Percentiles rank a stretch among this genome's conserved stretches.
Evolutionary conservation across 2,329 filamentous ascomycete species (phyloP).

Genomic region (Nemania sp.): DNA sequence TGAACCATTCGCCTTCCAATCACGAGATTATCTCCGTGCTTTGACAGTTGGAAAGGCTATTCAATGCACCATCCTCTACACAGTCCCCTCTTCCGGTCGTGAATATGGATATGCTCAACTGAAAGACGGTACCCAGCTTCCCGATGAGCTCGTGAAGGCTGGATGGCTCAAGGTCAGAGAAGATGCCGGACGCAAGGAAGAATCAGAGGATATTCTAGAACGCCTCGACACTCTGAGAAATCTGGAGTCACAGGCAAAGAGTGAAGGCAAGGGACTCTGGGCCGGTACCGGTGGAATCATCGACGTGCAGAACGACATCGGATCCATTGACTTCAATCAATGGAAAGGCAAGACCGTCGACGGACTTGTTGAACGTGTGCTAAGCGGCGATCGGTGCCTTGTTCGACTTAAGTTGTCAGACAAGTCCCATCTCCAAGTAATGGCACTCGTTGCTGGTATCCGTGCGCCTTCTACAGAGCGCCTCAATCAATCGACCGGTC

Average conservation of each 20-base stretch:
- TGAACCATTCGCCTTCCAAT: conserved; percentile 92
- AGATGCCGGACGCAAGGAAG: conserved; percentile 91
- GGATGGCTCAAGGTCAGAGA: conserved; percentile 95
- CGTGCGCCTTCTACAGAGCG: conserved; percentile 91
- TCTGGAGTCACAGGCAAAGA: conserved; percentile 81
- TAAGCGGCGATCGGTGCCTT: conserved; percentile 91
- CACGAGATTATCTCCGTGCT: conserved; percentile 90
- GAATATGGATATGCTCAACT: conserved; percentile 89
- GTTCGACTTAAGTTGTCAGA: conserved; percentile 83
- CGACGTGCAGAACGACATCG: conserved; percentile 83
- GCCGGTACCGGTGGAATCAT: conserved; percentile 73
- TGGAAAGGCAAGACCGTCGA: conserved; percentile 89
- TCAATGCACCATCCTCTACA: conserved; percentile 87
- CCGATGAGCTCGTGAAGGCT: conserved; percentile 85
- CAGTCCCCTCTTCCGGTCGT: conserved; percentile 83
- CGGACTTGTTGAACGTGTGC: conserved; percentile 88
- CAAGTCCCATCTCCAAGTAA: conserved; percentile 87
- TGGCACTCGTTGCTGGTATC: conserved; percentile 89
- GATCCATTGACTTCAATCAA: conserved; percentile 81
- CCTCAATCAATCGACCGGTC: conserved; percentile 75
- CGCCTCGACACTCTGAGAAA: conserved; percentile 82
- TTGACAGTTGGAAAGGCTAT: conserved; percentile 87
- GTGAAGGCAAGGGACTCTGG: conserved; percentile 86
- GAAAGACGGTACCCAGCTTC: conserved; percentile 79
- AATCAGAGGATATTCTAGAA: conserved; percentile 78